Conservation (phyloP, 176 grass and related monocot species). For the Bonia amplexicaulis region DNA sequence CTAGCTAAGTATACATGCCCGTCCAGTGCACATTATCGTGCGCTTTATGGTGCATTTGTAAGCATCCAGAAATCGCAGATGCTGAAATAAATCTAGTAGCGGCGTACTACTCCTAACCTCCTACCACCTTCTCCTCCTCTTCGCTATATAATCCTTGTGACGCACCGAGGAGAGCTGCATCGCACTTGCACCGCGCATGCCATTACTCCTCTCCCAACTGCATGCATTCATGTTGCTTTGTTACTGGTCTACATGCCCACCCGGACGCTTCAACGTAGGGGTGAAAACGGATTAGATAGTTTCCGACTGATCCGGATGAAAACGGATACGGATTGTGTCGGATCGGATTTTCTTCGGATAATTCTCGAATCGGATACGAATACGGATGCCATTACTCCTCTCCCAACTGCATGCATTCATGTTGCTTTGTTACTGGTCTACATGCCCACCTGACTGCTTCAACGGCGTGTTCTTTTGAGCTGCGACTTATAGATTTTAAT, state of each 20-base stretch:
- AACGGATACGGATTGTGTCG: no score
- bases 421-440: constrained; percentile 6
- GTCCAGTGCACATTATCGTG: constrained; percentile 18
- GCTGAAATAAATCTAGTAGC: neutral
- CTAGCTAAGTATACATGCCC: neutral
- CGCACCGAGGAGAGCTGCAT: neutral
- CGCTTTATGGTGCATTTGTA: constrained; percentile 27
- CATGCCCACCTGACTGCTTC: neutral
- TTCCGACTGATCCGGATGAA: no score
- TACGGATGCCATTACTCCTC: constrained; percentile 31
- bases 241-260: neutral
- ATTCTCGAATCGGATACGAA: no score
- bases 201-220: constrained; percentile 42
- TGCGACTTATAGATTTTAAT: no score
- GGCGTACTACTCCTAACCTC: neutral
- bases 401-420: constrained; percentile 52
- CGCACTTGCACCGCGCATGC: constrained; percentile 19
- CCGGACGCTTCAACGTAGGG: neutral
- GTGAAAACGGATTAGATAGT: no score
- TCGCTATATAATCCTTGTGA: neutral
- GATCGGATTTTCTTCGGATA: no score
- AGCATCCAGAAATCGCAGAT: neutral
- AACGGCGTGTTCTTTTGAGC: no score
- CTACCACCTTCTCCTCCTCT: neutral
- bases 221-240: constrained; percentile 36